Conservation (phyloP, 2,329 filamentous ascomycete species). For the Rutstroemia sp. region DNA sequence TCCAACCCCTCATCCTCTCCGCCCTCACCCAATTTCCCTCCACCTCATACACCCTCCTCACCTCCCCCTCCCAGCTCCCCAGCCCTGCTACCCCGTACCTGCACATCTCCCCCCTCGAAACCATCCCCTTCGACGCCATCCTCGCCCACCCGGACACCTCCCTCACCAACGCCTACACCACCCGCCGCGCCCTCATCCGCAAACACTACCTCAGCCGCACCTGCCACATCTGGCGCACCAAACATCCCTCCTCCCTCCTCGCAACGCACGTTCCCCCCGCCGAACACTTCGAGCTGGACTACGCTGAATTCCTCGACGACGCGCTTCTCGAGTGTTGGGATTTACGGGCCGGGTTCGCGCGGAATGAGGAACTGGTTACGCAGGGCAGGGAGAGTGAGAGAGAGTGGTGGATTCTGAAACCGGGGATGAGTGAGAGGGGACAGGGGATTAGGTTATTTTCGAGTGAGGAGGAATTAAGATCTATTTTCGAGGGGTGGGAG, state of each 20-base stretch:
- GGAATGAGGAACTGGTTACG: constrained; percentile 51
- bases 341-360: constrained; percentile 66
- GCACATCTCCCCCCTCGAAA: constrained; percentile 82
- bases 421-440: constrained; percentile 92
- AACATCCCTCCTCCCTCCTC: constrained; percentile 67
- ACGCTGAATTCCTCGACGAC: constrained; percentile 93
- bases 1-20: constrained; percentile 74
- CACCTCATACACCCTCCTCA: constrained; percentile 47
- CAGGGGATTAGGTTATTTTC: constrained; percentile 89
- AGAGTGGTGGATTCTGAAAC: constrained; percentile 98
- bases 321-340: constrained; percentile 87
- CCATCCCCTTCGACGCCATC: constrained; percentile 74
- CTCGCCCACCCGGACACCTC: constrained; percentile 52
- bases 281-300: constrained; percentile 90
- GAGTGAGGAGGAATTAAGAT: constrained; percentile 73
- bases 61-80: constrained; percentile 34
- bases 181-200: constrained; percentile 90
- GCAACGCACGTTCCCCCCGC: constrained; percentile 64
- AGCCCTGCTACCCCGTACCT: constrained; percentile 35
- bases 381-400: constrained; percentile 37
- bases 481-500: constrained; percentile 91
- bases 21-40: constrained; percentile 60
- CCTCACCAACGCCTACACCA: constrained; percentile 84
- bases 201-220: constrained; percentile 91
- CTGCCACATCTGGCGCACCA: constrained; percentile 76